phyloP scores from a whole-genome alignment of 1,284 basidiomycete genomes.

The Xerocomus cyaneibrunnescens region DNA sequence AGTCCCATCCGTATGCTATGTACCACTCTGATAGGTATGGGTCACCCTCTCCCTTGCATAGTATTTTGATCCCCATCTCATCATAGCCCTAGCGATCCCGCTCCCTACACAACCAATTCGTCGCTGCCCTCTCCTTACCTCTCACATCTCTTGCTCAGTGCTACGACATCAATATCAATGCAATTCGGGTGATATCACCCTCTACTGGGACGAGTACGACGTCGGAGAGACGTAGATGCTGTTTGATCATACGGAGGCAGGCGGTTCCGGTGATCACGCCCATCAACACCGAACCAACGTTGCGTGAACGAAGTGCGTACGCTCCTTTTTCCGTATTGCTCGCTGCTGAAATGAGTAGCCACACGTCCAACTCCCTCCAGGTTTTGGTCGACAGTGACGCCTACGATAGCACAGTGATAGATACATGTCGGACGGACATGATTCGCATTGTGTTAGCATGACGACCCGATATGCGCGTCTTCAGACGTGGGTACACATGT shows the following conservation, averaged over 20 bases:
- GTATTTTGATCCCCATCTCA: neutral
- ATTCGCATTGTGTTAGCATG: no score
- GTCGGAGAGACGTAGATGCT: constrained; percentile 27
- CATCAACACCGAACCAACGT: constrained; percentile 14
- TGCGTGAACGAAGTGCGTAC: constrained; percentile 27
- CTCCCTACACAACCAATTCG: constrained; percentile 22
- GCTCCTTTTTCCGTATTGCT: constrained; percentile 1
- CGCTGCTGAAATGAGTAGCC: neutral
- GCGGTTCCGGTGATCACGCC: constrained; percentile 14
- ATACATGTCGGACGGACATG: neutral
- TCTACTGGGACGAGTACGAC: constrained; percentile 20
- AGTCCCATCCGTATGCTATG: constrained; percentile 20
- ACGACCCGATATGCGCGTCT: no score
- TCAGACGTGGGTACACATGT: no score
- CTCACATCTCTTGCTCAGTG: constrained; percentile 25
- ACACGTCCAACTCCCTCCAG: neutral
- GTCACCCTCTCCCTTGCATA: neutral
- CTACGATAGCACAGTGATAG: neutral
- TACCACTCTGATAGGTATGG: constrained; percentile 25
- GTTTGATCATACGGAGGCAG: constrained; percentile 25
- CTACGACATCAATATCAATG: constrained; percentile 22
- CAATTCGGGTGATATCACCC: constrained; percentile 25
- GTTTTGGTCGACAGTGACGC: neutral
- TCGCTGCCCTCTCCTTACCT: constrained; percentile 25
- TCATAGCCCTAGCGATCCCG: constrained; percentile 2